Evolutionary conservation across 805 yeast species (phyloP), one percentile per base, ranked within the genome.

Genomic region (Candida saitoana): DNA sequence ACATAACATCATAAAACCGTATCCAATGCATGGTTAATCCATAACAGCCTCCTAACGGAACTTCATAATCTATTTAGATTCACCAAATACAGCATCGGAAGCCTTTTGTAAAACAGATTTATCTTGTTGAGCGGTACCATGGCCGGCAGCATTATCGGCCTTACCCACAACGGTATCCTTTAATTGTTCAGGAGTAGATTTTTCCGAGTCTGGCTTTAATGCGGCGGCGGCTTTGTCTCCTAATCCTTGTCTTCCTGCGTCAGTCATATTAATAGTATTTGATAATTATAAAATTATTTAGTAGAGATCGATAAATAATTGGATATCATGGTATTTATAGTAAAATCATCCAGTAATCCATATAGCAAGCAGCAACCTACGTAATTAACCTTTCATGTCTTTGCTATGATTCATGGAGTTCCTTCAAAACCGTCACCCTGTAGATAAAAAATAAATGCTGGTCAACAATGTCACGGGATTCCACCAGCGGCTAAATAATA

Each of bases 21-120:
- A n/a, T n/a, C n/a, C n/a, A n/a, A n/a, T n/a, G n/a, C n/a, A n/a
- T n/a, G n/a, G n/a, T n/a, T n/a, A n/a, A n/a, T n/a, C n/a, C n/a
- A n/a, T n/a, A n/a, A n/a, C n/a, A n/a, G n/a, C n/a, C n/a, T n/a
- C n/a, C n/a, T n/a, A n/a, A n/a, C n/a, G 25, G 9, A 22, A 7
- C 25, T 22, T 29, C 32, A 29, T 11, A 9, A 34, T n/a, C 37
- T 34, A 34, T 20, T 34, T 20, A 18, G 37, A 34, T 34, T 61
- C 59, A 50, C 73, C 73, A 48, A 69, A 68, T 44, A 69, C 61
- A 37, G 70, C 68, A 52, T 69, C 74, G 45, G 71, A 64, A 43
- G 71, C 74, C 51, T 64, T 62, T 56, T 69, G 74, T 47, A 65
- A 52, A 55, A 62, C 52, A 31, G 71, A 60, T 60, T 68, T 69